These are phyloP conservation scores for Przewalskia tangutica DNA, from an alignment of 257 asterid genomes.

Conservation along the genomic window DNA sequence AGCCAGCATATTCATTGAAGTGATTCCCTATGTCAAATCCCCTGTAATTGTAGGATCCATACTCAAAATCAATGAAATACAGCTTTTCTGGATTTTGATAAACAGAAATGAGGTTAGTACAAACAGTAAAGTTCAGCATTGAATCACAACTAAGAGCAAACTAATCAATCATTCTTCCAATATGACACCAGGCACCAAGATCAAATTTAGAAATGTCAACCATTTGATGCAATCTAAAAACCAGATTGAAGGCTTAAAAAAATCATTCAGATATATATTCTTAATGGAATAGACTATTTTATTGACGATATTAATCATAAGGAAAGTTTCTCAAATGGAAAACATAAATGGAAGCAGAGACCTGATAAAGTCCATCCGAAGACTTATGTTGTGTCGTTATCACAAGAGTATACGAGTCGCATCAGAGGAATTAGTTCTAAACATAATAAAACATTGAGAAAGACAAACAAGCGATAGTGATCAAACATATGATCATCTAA, in stretches of 20 bases:
- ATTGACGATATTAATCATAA: not conserved
- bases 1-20: slow-evolving; percentile 94
- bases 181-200: not conserved
- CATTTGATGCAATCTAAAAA: not conserved
- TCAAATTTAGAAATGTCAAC: not conserved
- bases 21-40: slow-evolving; percentile 98
- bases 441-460: not conserved
- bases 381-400: not conserved
- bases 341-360: not conserved
- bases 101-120: slow-evolving; percentile 11
- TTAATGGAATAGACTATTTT: not conserved
- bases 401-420: not conserved
- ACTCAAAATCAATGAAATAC: slow-evolving; percentile 93
- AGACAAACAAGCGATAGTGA: not conserved
- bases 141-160: not conserved
- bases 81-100: slow-evolving; percentile 54
- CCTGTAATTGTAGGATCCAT: slow-evolving; percentile 85
- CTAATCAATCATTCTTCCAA: not conserved
- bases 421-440: not conserved
- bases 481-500: not conserved
- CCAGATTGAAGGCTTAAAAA: not conserved
- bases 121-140: not conserved
- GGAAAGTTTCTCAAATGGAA: not conserved
- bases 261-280: not conserved
- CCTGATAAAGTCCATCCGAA: not conserved